Base-by-base conservation (phyloP, 1,284 basidiomycete species). In the Ganoderma multipileum region DNA sequence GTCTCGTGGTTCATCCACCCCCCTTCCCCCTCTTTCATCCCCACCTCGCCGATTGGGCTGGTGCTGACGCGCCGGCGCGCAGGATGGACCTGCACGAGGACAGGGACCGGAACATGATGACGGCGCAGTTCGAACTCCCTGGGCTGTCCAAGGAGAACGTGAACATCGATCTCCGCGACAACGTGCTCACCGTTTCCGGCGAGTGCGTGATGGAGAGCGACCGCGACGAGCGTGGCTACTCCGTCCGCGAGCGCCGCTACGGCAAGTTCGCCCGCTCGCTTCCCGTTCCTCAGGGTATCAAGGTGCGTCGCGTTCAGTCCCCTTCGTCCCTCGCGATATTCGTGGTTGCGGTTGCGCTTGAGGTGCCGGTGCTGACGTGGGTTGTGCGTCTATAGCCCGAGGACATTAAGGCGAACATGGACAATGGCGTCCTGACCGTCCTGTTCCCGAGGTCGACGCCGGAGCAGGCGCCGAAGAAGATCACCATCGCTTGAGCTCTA, bases 1-100 rank as follows among this genome's bases (percentile, higher is more conserved):
- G 1, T 30, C 28, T 23, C 8, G 64, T 8, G 33, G 8, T 28
- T 14, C 30, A 50, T 60, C 38, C 39, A 11, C 11, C 23, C 50
- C 8, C 44, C 20, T 16, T 9, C 47, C 47, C 30, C 14, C 30
- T 12, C 7, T 62, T 33, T 20, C 38, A 52, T 58, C 30, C 36
- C 12, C 12, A 16, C 44, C 14, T 8, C 23, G 30, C 12, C 4
- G 8, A 5, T n/a, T n/a, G n/a, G n/a, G n/a, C 42, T 30, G 14
- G 8, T 55, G 14, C 59, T 65, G n/a, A 73, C 62, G 5, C 11
- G 50, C 36, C 8, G 28, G 2, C 12, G 9, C 12, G 4, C 66
- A 86, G 86, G 63, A 83, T 86, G 80, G 85, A 87, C 69, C 71
- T 86, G 1, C 82, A 85, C 68, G 84, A 87, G 69, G 77, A 83